A percentile compares a stretch with the other conserved stretches of the same genome.
Conservation (phyloP, 352 stramenopile genomes). For the Pythium sukuiense region DNA sequence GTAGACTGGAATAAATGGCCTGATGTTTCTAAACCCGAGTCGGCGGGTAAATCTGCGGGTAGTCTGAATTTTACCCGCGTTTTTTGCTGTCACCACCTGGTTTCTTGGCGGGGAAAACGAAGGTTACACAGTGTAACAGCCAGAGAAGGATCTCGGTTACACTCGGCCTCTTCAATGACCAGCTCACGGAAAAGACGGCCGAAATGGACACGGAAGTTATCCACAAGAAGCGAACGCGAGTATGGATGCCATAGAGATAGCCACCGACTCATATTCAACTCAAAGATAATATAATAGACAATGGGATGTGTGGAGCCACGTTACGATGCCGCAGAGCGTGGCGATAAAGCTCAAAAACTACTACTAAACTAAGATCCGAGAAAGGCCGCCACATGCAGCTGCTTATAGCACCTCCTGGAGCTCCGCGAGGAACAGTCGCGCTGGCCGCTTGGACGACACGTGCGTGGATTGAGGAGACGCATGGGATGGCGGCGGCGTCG, state of each 20-base stretch:
- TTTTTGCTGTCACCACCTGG: constrained; percentile 29
- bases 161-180: neutral
- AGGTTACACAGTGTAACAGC: neutral
- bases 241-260: neutral
- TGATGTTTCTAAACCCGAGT: constrained; percentile 22
- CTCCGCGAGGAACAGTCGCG: neutral
- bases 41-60: constrained; percentile 40
- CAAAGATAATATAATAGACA: neutral
- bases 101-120: constrained; percentile 9
- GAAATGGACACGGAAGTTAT: neutral
- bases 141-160: constrained; percentile 1
- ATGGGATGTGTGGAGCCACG: neutral
- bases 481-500: constrained; percentile 30
- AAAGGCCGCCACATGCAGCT: neutral
- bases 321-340: neutral
- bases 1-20: too few relatives aligned
- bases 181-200: neutral
- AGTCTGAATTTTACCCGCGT: constrained; percentile 47
- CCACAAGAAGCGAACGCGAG: neutral
- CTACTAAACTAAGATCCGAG: neutral
- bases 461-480: neutral
- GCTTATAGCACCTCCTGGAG: neutral
- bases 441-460: neutral
- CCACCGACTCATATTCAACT: neutral
- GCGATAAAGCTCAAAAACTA: constrained; percentile 1